Evolutionary conservation across 768 basidiomycete species (phyloP), one percentile per base, ranked within the genome.

Genomic region (Collybiopsis confluens): DNA sequence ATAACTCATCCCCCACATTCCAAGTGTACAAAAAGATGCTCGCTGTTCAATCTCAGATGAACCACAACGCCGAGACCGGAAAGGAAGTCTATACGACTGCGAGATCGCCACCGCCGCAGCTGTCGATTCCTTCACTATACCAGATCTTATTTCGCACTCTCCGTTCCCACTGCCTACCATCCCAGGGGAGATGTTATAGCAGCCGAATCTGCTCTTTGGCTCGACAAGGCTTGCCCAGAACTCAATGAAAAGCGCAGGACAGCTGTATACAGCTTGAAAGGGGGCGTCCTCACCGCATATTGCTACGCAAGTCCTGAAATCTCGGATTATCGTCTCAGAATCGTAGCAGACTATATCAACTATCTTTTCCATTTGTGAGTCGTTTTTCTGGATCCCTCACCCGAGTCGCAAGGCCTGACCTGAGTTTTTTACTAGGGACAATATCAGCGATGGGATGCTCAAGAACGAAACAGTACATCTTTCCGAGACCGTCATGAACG

Each of bases 361-460:
- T 81, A 79, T 54, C 68, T 81, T 4, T 81, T 81, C 64, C 78
- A 79, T 61, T 60, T 81, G 78, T 79, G 54, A 43, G 76, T 6
- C 30, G 5, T 33, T 6, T 5, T 33, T 33, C 13, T 5, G 30
- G 6, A 5, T 13, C 5, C 6, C 13, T 6, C 30, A 13, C 30
- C 5, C 30, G 5, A 13, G 30, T n/a, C n/a, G 13, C 6, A 6
- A n/a, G n/a, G n/a, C n/a, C n/a, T n/a, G n/a, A n/a, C n/a, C 13
- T 13, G 5, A 13, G 13, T 13, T 5, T 13, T 33, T 33, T 5
- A 33, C 30, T 57, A 78, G 77, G 35, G 88, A 91, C 64, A 83
- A 91, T 63, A 79, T 90, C 64, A 87, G 85, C 61, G 88, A 90
- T 62, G 85, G 86, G 49, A 86, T 88, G 85, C 80, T 85, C 73